Conservation (phyloP, 2,329 filamentous ascomycete species). For the Phaeosphaeriaceae sp. region DNA sequence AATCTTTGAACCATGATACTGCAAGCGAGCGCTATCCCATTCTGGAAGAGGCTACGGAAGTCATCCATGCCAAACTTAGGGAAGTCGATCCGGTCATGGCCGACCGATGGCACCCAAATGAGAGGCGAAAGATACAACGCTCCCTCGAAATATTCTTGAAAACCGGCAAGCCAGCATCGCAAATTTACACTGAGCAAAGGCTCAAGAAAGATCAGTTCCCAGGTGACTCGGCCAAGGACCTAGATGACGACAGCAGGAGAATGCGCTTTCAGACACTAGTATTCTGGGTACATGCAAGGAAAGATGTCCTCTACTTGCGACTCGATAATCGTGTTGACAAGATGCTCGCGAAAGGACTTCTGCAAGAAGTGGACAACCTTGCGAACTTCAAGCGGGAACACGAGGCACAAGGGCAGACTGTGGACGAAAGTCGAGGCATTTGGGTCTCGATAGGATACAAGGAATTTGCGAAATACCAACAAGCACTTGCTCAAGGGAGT, state of each 20-base stretch:
- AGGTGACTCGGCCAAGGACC: neutral
- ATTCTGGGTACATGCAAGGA: conserved; percentile 86
- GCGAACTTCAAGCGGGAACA: conserved; percentile 56
- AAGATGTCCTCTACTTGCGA: conserved; percentile 70
- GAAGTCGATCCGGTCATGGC: conserved; percentile 92
- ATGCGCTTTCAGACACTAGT: conserved; percentile 69
- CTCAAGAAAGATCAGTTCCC: conserved; percentile 41
- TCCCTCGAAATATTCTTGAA: conserved; percentile 89
- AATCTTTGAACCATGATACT: conserved; percentile 38
- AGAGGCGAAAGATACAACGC: conserved; percentile 85
- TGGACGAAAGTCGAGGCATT: conserved; percentile 83
- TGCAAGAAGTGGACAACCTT: conserved; percentile 67
- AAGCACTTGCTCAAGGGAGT: conserved; percentile 37
- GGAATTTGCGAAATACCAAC: conserved; percentile 79
- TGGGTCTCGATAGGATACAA: conserved; percentile 98
- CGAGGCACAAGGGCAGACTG: conserved; percentile 55
- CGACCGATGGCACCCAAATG: conserved; percentile 90
- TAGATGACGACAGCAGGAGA: conserved; percentile 8
- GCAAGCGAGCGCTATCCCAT: conserved; percentile 65
- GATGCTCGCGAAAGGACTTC: conserved; percentile 75
- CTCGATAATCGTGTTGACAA: conserved; percentile 80
- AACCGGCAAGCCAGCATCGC: conserved; percentile 81
- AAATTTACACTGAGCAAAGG: conserved; percentile 82
- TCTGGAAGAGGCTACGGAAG: conserved; percentile 72
- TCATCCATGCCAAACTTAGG: conserved; percentile 73